These are phyloP conservation scores for Rosa hybrid DNA, from an alignment of 331 rosid species.

Conservation along the genomic window DNA sequence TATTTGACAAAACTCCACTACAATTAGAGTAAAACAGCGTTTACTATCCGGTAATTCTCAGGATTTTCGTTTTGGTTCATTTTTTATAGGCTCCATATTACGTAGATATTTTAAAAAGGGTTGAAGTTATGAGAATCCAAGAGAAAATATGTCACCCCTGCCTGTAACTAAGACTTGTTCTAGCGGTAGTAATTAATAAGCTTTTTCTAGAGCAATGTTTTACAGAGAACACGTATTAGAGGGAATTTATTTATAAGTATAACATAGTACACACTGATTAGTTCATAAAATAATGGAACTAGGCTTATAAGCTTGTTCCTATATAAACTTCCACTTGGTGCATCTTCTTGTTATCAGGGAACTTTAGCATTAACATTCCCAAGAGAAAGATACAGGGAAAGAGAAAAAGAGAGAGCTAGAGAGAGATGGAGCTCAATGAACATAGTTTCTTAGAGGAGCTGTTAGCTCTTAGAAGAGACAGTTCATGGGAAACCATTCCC, in stretches of 20 bases:
- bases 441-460: slow-evolving; percentile 72
- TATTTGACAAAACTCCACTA: no score
- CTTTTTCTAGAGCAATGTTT: not conserved
- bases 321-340: slow-evolving; percentile 48
- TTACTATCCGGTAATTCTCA: no score
- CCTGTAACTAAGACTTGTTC: not conserved
- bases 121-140: no score
- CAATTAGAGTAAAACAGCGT: no score
- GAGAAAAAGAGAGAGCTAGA: not conserved
- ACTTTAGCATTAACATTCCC: slow-evolving; percentile 42
- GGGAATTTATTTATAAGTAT: not conserved
- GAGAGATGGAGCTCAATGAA: slow-evolving; percentile 60
- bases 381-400: slow-evolving; percentile 20
- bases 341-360: slow-evolving; percentile 46
- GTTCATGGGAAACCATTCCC: slow-evolving; percentile 53
- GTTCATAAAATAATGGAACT: slow-evolving; percentile 23
- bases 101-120: not conserved
- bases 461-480: slow-evolving; percentile 61
- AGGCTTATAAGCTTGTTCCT: slow-evolving; percentile 32
- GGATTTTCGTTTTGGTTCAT: no score
- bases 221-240: not conserved
- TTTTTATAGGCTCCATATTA: no score
- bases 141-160: not conserved
- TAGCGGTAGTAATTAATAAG: not conserved
- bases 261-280: slow-evolving; percentile 26